Conservation (phyloP, 2,329 filamentous ascomycete species). For the Botrytis paeoniae region DNA sequence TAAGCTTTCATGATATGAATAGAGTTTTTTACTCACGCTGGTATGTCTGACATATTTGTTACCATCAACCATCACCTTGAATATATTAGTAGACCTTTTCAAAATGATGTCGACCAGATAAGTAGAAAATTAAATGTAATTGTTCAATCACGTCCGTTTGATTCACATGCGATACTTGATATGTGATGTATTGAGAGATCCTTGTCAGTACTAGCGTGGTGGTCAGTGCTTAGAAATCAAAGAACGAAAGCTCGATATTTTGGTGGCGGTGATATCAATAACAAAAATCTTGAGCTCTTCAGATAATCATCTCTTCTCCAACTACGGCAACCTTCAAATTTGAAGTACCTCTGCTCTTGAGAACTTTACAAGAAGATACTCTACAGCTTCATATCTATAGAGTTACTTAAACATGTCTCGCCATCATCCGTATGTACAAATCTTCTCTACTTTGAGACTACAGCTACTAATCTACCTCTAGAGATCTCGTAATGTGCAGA, state of each 20-base stretch:
- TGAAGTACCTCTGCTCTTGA: background rate
- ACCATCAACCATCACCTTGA: constrained; percentile 2
- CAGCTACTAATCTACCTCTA: constrained; percentile 38
- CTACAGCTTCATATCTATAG: constrained; percentile 9
- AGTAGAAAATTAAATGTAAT: constrained; percentile 1
- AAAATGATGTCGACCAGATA: background rate
- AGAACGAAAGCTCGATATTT: constrained; percentile 18
- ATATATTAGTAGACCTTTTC: constrained; percentile 8
- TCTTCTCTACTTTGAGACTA: background rate
- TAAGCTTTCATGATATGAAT: background rate
- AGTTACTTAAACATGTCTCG: constrained; percentile 34
- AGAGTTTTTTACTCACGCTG: constrained; percentile 1
- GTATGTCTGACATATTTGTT: constrained; percentile 9
- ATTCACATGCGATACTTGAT: background rate
- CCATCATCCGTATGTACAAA: constrained; percentile 63
- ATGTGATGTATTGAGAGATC: constrained; percentile 8
- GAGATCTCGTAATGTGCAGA: constrained; percentile 98
- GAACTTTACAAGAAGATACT: background rate
- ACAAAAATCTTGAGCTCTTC: background rate
- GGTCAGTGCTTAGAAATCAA: constrained; percentile 28
- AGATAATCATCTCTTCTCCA: background rate
- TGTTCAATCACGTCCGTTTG: background rate
- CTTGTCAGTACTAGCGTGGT: constrained; percentile 15
- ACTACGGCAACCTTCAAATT: background rate
- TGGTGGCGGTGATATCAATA: constrained; percentile 21